Evolutionary conservation across 2,329 filamentous ascomycete genomes (phyloP), one percentile per base, ranked within the genome.

Genomic region (Ilyonectria mors-panacis): DNA sequence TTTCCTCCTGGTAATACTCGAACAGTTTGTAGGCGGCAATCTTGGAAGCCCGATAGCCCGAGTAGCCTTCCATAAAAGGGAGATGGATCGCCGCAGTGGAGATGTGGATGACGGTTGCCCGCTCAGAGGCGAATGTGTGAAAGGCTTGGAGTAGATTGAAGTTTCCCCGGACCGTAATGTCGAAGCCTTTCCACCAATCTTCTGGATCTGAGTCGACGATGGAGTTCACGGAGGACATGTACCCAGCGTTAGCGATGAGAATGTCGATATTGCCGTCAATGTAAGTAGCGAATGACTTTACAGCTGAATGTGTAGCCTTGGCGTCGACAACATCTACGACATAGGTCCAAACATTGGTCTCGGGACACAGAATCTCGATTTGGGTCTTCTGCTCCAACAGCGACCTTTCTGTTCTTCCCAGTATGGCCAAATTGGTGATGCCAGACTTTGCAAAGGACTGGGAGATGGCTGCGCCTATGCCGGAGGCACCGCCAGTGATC

Each of bases 401-500:
- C 1, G 73, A 72, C 6, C 69, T 72, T 13, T 75, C 65, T 13
- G 79, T 81, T 4, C 85, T 82, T 19, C 81, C 84, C 0, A 82
- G 68, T 47, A 87, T 77, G 47, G 81, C 79, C 28, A 86, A 70
- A 12, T 77, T 76, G 12, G 74, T 59, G 12, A 83, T 79, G 0
- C 78, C 79, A 0, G 85, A 86, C 10, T 74, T 66, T 17, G 81
- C 78, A 70, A 86, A 93, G 45, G 89, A 82, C 57, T 85, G 83
- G 5, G 91, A 90, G 10, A 92, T 87, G 1, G 88, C 87, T 59
- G 88, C 87, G 2, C 91, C 91, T 51, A 93, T 87, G 26, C 90
- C 89, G 1, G 85, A 86, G 4, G 87, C 87, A 12, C 86, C 90
- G 26, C 91, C 91, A 4, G 89, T 92, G 75, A 93, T 89, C 17